These are phyloP conservation scores for Coelastrella sp. DNA, from an alignment of 139 green algal species.

Conservation along the genomic window DNA sequence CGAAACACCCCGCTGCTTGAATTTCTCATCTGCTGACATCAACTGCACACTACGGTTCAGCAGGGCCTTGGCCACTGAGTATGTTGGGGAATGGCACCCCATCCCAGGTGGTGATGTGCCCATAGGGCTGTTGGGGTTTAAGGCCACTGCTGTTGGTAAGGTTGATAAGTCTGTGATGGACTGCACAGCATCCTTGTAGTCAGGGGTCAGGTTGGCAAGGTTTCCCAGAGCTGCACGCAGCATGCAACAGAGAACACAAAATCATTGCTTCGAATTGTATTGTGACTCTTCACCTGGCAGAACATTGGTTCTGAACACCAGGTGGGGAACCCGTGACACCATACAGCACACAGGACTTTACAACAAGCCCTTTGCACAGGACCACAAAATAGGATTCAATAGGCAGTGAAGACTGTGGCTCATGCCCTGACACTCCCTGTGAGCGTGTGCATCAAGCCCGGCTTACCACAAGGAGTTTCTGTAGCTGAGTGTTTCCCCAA, in stretches of 20 bases:
- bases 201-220: not conserved
- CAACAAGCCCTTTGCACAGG: too few species aligned
- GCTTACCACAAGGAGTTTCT: too few species aligned
- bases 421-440: too few species aligned
- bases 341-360: too few species aligned
- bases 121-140: slow-evolving; percentile 43
- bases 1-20: slow-evolving; percentile 8
- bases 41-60: slow-evolving; percentile 42
- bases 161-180: not conserved
- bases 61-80: slow-evolving; percentile 38
- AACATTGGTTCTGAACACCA: too few species aligned
- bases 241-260: not conserved
- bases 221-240: not conserved
- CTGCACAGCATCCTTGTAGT: slow-evolving; percentile 4
- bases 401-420: too few species aligned
- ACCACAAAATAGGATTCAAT: too few species aligned
- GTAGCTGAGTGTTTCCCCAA: too few species aligned
- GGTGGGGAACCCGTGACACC: too few species aligned
- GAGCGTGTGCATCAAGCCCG: too few species aligned
- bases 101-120: slow-evolving; percentile 8
- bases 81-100: slow-evolving; percentile 26
- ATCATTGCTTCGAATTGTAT: too few species aligned
- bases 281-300: too few species aligned
- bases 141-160: not conserved
- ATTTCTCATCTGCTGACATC: not conserved